Percentiles rank a stretch among this genome's conserved stretches.
These are phyloP conservation scores for Cladorrhinum sp. DNA, from an alignment of 2,329 filamentous ascomycete genomes.

Conservation along the genomic window DNA sequence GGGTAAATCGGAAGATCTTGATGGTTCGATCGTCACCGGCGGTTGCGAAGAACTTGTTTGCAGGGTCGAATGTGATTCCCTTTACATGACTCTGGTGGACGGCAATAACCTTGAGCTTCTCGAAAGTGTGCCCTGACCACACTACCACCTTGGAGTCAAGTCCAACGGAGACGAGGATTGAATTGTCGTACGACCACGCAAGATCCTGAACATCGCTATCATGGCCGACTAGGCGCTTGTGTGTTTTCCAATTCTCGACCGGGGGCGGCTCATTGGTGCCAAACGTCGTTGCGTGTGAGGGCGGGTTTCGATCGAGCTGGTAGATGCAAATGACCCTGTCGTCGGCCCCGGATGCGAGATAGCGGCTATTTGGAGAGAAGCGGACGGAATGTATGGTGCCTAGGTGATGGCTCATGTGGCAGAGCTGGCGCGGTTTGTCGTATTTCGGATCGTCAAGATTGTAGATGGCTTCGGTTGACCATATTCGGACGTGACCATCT, in stretches of 20 bases:
- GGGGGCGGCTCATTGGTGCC: constrained; percentile 87
- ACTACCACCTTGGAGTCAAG: constrained; percentile 97
- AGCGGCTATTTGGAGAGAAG: constrained; percentile 92
- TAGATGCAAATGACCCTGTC: constrained; percentile 99
- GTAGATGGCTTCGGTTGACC: constrained; percentile 93
- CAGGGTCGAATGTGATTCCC: constrained; percentile 96
- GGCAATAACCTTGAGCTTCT: constrained; percentile 91
- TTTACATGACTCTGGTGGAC: constrained; percentile 98
- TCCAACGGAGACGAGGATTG: constrained; percentile 91
- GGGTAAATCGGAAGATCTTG: constrained; percentile 93
- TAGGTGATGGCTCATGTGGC: constrained; percentile 97
- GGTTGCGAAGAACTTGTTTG: constrained; percentile 98
- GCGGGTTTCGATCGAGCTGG: constrained; percentile 77
- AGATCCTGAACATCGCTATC: constrained; percentile 98
- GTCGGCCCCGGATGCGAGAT: constrained; percentile 93
- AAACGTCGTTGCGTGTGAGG: constrained; percentile 73
- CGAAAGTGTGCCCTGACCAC: constrained; percentile 97
- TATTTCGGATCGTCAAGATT: constrained; percentile 70
- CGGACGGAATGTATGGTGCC: constrained; percentile 96
- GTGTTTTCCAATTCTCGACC: constrained; percentile 97
- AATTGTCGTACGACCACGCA: constrained; percentile 95
- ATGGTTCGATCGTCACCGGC: constrained; percentile 96
- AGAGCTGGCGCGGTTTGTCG: constrained; percentile 83
- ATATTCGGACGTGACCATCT: constrained; percentile 96
- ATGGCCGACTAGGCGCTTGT: constrained; percentile 88